These are phyloP conservation scores for Aspergillus aculeatinus DNA, from an alignment of 2,329 filamentous ascomycete species.

Conservation along the genomic window DNA sequence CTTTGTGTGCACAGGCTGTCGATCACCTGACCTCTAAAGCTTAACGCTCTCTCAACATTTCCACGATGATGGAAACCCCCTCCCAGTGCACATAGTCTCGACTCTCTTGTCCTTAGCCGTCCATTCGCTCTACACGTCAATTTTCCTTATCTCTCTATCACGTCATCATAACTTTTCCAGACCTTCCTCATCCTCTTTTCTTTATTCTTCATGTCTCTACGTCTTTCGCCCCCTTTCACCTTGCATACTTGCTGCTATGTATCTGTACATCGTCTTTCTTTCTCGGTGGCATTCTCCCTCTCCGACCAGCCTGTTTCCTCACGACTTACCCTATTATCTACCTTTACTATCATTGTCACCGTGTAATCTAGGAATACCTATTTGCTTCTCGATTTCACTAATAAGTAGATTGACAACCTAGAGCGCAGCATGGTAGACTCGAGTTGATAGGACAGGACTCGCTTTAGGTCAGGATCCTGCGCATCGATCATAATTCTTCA, in stretches of 20 bases:
- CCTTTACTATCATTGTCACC: background rate
- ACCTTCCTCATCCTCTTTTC: conserved; percentile 18
- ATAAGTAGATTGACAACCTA: background rate
- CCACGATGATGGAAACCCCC: background rate
- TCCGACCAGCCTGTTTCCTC: background rate
- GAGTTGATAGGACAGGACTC: background rate
- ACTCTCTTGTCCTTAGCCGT: background rate
- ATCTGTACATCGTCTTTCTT: conserved; percentile 11
- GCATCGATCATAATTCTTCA: background rate
- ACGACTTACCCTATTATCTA: conserved; percentile 1
- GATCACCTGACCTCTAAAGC: conserved; percentile 45
- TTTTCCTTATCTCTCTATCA: conserved; percentile 5
- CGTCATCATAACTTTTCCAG: conserved; percentile 3
- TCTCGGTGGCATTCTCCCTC: conserved; percentile 1
- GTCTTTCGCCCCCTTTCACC: conserved; percentile 13
- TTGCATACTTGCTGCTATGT: conserved; percentile 6
- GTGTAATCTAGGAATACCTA: conserved; percentile 8
- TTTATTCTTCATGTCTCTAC: conserved; percentile 18
- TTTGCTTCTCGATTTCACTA: background rate
- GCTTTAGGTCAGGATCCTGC: background rate
- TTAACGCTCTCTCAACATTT: conserved; percentile 20
- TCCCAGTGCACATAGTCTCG: conserved; percentile 20
- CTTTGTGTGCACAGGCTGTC: conserved; percentile 34
- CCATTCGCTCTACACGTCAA: conserved; percentile 2
- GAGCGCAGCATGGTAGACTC: background rate